Evolutionary conservation across 1,139 yeast species (phyloP), one percentile per base, ranked within the genome.

Genomic region (Geotrichum aggregatum): DNA sequence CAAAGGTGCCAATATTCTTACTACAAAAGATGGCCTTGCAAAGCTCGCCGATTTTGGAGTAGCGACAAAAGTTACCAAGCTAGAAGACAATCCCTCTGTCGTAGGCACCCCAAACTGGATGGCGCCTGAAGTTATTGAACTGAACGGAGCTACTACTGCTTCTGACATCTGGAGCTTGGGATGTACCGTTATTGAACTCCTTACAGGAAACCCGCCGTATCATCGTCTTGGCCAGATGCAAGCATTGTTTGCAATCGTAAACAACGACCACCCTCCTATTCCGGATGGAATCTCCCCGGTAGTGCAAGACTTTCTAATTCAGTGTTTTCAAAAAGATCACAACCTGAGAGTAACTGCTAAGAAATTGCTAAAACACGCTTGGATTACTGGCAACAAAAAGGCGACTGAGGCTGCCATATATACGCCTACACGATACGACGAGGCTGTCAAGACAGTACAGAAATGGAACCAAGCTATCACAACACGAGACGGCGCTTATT

Each of bases 201-300:
- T 88, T 52, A 85, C 96, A 0, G 95, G 88, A 0, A 76, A 82
- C 50, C 98, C 98, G 0, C 97, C 98, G 0, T 88, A 87, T 61
- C 84, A 85, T 58, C 84, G 87, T 48, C 71, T 85, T 53, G 83
- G 84, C 54, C 87, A 89, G 24, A 85, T 89, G 82, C 87, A 95
- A 0, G 91, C 96, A 0, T 75, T 92, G 58, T 96, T 87, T 71
- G 96, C 97, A 0, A 88, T 91, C 52, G 97, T 94, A 1, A 83
- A 88, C 16, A 95, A 89, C 55, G 84, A 81, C 8, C 81, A 80
- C 58, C 92, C 95, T 1, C 88, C 91, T 0, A 69, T 87, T 19
- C 97, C 98, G 0, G 76, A 74, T 40, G 77, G 73, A 35, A 70
- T 80, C 6, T 76, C 87, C 1, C 72, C 76, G 1, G 56, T 59